A percentile compares a stretch with the other conserved stretches of the same genome.
Evolutionary conservation across 768 basidiomycete species (phyloP).

Genomic region (Russula sp.): DNA sequence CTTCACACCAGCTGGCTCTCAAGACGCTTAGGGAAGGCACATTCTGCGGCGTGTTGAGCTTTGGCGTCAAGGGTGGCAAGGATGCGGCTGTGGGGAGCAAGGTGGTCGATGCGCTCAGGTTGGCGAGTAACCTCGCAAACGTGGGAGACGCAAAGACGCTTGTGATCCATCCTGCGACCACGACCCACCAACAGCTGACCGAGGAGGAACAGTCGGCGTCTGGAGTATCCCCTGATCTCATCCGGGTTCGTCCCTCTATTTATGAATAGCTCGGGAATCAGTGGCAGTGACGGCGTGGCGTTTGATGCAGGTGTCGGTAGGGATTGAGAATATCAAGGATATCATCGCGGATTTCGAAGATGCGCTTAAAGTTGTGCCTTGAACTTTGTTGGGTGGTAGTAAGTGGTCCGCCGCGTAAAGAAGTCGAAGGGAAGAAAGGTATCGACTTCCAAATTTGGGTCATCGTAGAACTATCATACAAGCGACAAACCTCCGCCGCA

Average conservation of each 20-base stretch:
- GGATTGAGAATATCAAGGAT: constrained; percentile 43
- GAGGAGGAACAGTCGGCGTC: constrained; percentile 56
- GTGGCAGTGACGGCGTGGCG: not conserved
- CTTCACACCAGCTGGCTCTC: constrained; percentile 57
- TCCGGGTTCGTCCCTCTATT: constrained; percentile 49
- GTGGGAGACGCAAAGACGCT: constrained; percentile 79
- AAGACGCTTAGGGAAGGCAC: constrained; percentile 52
- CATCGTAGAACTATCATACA: not conserved
- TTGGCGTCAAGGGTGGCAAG: constrained; percentile 69
- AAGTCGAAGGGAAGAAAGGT: not conserved
- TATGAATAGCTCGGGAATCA: not conserved
- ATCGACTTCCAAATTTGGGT: not conserved
- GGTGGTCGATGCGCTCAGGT: constrained; percentile 65
- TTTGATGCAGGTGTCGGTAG: constrained; percentile 40
- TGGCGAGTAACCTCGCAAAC: constrained; percentile 72
- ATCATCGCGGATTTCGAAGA: constrained; percentile 46
- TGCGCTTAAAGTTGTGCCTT: constrained; percentile 37
- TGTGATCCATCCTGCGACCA: constrained; percentile 73
- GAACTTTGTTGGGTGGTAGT: not conserved
- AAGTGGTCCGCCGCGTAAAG: not conserved
- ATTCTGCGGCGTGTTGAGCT: constrained; percentile 74
- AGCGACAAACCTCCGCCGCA: not conserved
- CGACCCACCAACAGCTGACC: constrained; percentile 71
- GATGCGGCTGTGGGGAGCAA: constrained; percentile 47
- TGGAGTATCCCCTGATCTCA: constrained; percentile 75